Base-by-base conservation (phyloP, 2,329 filamentous ascomycete species). In the Chaetothyriales sp. region DNA sequence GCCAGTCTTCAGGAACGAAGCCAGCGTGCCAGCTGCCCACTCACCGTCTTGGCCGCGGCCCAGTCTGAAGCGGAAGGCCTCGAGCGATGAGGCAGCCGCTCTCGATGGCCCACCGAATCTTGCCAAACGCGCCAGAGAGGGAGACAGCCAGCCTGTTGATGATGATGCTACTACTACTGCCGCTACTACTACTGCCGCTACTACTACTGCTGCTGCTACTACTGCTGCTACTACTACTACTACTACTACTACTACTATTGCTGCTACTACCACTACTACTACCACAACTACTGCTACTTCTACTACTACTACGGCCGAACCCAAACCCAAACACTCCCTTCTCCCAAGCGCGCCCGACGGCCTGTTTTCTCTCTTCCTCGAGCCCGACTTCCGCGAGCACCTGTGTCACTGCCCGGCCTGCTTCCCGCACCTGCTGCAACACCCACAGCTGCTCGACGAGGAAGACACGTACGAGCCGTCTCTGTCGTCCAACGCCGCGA, bases 401-500 rank as follows among this genome's bases (percentile, higher is more conserved):
- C 72, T 98, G 61, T 98, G 92, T 72, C 86, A 76, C 63, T 98
- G 92, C 68, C 66, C 78, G 15, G 69, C 75, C n/a, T 95, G 89
- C 71, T 95, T 87, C 68, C 81, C 81, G 1, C 71, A 78, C 10
- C 77, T 97, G 1, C 73, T 79, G 51, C 70, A 73, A 0, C 82
- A 94, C 64, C 80, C 81, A 0, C 86, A 94, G 63, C 83, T 98
- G 9, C 81, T 95, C 8, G 89, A 97, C 63, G 89, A 94, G 67
- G 92, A 98, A 73, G 88, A 95, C 33, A 82, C 81, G 1, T 98
- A 98, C 68, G 89, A 95, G 62, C 92, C 90, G 0, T 89, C 90
- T 1, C 72, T 95, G 4, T 95, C 76, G 15, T 77, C 73, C 2
- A 74, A 71, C 5, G 79, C 76, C 5, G 79, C 76, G 1, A 76